Conservation (phyloP, 805 yeast species). For the Starmerella riodocensis region DNA sequence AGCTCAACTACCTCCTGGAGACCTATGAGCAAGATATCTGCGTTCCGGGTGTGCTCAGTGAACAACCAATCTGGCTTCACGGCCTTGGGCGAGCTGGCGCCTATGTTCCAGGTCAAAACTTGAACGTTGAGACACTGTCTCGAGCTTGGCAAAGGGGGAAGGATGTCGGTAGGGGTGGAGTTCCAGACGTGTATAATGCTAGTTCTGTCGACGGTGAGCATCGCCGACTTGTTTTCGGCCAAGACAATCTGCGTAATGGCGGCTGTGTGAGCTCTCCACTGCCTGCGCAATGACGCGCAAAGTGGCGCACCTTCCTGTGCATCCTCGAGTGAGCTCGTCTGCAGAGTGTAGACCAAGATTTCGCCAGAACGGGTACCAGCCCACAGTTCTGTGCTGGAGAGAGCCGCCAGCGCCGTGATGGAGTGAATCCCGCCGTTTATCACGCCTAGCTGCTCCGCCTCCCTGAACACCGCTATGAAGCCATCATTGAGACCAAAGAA, state of each 20-base stretch:
- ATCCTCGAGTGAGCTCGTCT: not conserved
- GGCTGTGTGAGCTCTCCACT: constrained; percentile 30
- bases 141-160: constrained; percentile 18
- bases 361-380: constrained; percentile 29
- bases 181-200: constrained; percentile 16
- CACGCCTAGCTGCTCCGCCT: constrained; percentile 20
- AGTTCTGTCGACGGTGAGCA: constrained; percentile 8
- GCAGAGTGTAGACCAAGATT: constrained; percentile 27
- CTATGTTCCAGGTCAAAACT: constrained; percentile 33
- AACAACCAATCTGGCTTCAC: constrained; percentile 21
- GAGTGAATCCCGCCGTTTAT: constrained; percentile 26
- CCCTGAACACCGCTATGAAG: constrained; percentile 25
- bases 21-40: constrained; percentile 71
- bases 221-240: constrained; percentile 11
- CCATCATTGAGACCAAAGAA: constrained; percentile 34
- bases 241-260: constrained; percentile 19
- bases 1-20: constrained; percentile 82
- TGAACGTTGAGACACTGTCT: constrained; percentile 20
- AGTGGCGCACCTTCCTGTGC: constrained; percentile 5
- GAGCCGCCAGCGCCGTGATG: constrained; percentile 23
- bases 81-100: constrained; percentile 28
- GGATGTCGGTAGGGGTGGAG: constrained; percentile 22
- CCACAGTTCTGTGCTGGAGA: constrained; percentile 25
- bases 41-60: not conserved
- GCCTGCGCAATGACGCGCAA: constrained; percentile 28